Conservation (phyloP, 1,284 basidiomycete genomes). For the Taiwanofungus camphoratus region DNA sequence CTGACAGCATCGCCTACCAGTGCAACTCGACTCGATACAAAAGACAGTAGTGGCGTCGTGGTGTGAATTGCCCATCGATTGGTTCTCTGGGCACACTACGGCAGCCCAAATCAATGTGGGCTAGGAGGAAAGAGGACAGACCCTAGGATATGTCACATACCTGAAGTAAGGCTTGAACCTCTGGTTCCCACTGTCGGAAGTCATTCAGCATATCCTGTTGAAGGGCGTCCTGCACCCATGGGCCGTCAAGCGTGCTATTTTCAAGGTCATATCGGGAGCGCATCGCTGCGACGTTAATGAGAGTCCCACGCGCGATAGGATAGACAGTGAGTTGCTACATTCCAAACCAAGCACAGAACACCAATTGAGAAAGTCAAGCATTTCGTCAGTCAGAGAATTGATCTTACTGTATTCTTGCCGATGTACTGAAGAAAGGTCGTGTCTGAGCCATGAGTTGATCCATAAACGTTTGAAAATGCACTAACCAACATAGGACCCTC, state of each 20-base stretch:
- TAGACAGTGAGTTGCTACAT: conserved; percentile 39
- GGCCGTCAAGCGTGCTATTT: conserved; percentile 29
- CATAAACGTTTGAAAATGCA: too few species aligned
- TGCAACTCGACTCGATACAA: conserved; percentile 35
- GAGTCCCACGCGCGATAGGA: conserved; percentile 35
- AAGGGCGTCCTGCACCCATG: conserved; percentile 31
- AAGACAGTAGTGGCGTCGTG: conserved; percentile 34
- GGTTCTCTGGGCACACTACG: conserved; percentile 16
- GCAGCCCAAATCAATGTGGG: background rate
- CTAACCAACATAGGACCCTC: conserved; percentile 32
- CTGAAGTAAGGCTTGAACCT: conserved; percentile 34
- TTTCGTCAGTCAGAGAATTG: background rate
- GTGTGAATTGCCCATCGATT: conserved; percentile 47
- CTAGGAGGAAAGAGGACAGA: too few species aligned
- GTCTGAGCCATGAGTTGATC: too few species aligned
- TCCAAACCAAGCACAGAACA: too few species aligned
- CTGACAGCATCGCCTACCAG: conserved; percentile 47
- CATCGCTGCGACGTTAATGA: conserved; percentile 40
- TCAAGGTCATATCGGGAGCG: conserved; percentile 28
- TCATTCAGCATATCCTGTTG: conserved; percentile 25
- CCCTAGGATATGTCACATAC: conserved; percentile 21
- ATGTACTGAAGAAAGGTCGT: conserved; percentile 33
- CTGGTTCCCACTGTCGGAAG: conserved; percentile 38
- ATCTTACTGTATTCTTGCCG: conserved; percentile 34
- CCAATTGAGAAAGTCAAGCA: background rate